Evolutionary conservation across 2,329 filamentous ascomycete species (phyloP), one percentile per base, ranked within the genome.

Genomic region (Whalleya microplaca): DNA sequence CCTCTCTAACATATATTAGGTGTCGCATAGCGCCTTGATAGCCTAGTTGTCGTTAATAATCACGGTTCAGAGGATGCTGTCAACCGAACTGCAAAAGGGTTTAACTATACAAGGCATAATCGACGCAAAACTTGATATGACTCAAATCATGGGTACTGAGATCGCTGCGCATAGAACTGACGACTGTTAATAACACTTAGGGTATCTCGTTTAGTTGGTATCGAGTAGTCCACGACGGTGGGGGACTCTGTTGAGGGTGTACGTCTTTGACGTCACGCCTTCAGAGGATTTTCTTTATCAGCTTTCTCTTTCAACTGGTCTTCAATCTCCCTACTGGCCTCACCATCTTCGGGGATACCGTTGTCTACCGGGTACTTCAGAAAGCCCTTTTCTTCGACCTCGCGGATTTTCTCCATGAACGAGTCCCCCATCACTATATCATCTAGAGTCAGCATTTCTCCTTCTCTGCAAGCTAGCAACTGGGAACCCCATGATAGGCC

Each of bases 371-470:
- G 62, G 12, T 42, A 41, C 45, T 63, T 58, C 16, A 71, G 51
- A 44, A 63, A 68, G 0, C 65, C 66, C 46, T 61, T 65, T 16
- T 45, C 43, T 16, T 66, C 65, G 7, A 66, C 64, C 47, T 66
- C 63, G 29, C 61, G 58, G 19, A 70, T 68, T 51, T 58, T 57
- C 57, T 67, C 53, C 29, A 68, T 50, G 44, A 70, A 68, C 14
- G 64, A 65, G 8, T 68, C 59, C 1, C 64, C 67, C 67, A 71
- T 71, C 63, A 69, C 32, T 37, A 37, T 3, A 37, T 5, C 9
- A 37, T 37, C 14, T 37, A 16, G 3, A 7, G 32, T 37, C 32
- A 37, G 32, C 32, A 37, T 37, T 12, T 12, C 5, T 37, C 14
- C 14, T 14, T 37, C 9, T 37, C 3, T 37, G 9, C 32, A 37